These are phyloP conservation scores for Solanum corneliomulleri DNA, from an alignment of 257 asterid genomes.

Conservation along the genomic window DNA sequence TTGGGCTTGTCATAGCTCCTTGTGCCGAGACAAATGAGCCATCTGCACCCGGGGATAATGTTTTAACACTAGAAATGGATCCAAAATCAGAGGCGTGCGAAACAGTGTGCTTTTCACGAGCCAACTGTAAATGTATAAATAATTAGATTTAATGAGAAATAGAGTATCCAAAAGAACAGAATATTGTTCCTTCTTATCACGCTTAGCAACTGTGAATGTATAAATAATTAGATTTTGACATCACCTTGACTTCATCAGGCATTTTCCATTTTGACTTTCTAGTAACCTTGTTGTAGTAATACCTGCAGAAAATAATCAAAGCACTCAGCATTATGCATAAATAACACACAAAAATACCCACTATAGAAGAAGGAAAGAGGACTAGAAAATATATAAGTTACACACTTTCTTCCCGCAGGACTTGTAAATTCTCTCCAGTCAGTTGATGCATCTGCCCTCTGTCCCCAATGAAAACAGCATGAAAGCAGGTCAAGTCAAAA, in stretches of 20 bases:
- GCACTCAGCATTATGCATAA: neutral
- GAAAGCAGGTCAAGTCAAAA: neutral
- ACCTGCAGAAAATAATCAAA: slow-evolving; percentile 30
- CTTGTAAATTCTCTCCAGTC: slow-evolving; percentile 80
- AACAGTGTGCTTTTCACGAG: slow-evolving; percentile 44
- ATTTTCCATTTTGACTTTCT: slow-evolving; percentile 72
- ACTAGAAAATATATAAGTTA: neutral
- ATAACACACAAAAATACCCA: neutral
- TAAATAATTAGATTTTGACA: neutral
- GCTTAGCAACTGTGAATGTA: slow-evolving; percentile 25
- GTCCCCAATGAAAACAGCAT: slow-evolving; percentile 22
- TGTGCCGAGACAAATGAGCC: slow-evolving; percentile 22
- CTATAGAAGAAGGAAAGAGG: neutral
- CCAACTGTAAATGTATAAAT: slow-evolving; percentile 11
- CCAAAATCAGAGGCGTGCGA: slow-evolving; percentile 25
- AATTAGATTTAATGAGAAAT: neutral
- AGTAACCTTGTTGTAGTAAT: slow-evolving; percentile 56
- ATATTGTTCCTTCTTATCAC: neutral
- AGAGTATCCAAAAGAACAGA: slow-evolving; percentile 1
- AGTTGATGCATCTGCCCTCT: slow-evolving; percentile 95
- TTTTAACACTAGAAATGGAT: slow-evolving; percentile 29
- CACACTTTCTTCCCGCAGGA: slow-evolving; percentile 74
- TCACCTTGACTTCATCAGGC: slow-evolving; percentile 87
- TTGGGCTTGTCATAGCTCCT: slow-evolving; percentile 43
- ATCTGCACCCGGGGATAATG: slow-evolving; percentile 22